These are phyloP conservation scores for Mucor saturninus DNA, from an alignment of 371 early-diverging fungal genomes.

Conservation along the genomic window DNA sequence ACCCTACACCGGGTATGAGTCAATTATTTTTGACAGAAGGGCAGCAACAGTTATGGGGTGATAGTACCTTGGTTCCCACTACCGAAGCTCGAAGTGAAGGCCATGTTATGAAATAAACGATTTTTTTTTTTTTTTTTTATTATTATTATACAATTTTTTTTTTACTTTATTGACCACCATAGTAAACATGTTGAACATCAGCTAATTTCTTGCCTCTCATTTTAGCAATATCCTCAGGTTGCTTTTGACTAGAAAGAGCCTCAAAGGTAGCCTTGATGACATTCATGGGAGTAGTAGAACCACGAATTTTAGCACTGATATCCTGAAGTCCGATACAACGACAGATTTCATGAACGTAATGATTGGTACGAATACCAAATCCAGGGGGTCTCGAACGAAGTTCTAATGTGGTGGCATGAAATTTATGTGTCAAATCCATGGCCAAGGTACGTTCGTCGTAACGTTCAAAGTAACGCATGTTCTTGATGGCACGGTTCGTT, in stretches of 20 bases:
- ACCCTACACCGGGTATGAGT: conserved; percentile 31
- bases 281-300: conserved; percentile 96
- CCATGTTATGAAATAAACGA: conserved; percentile 27
- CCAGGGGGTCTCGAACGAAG: conserved; percentile 93
- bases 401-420: conserved; percentile 83
- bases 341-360: conserved; percentile 94
- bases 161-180: conserved; percentile 55
- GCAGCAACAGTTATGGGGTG: conserved; percentile 6
- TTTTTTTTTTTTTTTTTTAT: background rate
- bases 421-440: conserved; percentile 88
- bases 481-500: conserved; percentile 85
- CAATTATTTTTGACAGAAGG: conserved; percentile 26
- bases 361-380: conserved; percentile 92
- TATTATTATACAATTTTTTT: background rate
- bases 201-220: conserved; percentile 88
- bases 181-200: conserved; percentile 87
- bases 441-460: conserved; percentile 96
- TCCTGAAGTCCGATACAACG: conserved; percentile 94
- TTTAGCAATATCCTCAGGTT: conserved; percentile 87
- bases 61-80: conserved; percentile 1
- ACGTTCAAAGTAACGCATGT: conserved; percentile 82
- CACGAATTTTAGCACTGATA: conserved; percentile 89
- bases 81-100: conserved; percentile 22
- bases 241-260: conserved; percentile 85
- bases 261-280: conserved; percentile 96